Percentiles rank a stretch among this genome's conserved stretches.
phyloP scores from a whole-genome alignment of 495 filamentous ascomycete species.

The Tirmania nivea region DNA sequence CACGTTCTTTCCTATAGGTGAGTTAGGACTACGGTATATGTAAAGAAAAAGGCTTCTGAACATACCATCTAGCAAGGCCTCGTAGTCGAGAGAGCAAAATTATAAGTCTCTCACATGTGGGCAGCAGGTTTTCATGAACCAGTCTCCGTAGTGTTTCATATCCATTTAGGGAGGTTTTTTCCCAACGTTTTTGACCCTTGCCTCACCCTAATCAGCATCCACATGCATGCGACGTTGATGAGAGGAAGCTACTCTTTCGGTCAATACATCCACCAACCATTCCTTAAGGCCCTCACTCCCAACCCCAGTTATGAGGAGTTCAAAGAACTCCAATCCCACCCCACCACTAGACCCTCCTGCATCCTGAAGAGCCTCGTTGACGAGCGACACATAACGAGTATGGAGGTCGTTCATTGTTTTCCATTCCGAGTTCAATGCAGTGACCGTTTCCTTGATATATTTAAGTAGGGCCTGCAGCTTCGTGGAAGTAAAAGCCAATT shows the following conservation, averaged over 20 bases:
- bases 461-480: slow-evolving; percentile 65
- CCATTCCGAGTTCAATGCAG: slow-evolving; percentile 55
- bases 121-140: slow-evolving; percentile 68
- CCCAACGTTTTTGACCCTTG: slow-evolving; percentile 88
- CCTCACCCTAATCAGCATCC: slow-evolving; percentile 7
- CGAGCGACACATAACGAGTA: slow-evolving; percentile 46
- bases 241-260: slow-evolving; percentile 43
- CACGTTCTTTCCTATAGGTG: slow-evolving; percentile 23
- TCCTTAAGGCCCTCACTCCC: slow-evolving; percentile 56
- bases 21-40: slow-evolving; percentile 11
- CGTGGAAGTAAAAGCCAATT: slow-evolving; percentile 68
- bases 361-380: slow-evolving; percentile 40
- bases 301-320: slow-evolving; percentile 67
- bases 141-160: slow-evolving; percentile 56
- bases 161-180: slow-evolving; percentile 56
- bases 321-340: slow-evolving; percentile 59
- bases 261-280: slow-evolving; percentile 72
- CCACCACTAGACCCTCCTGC: slow-evolving; percentile 19
- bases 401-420: slow-evolving; percentile 65
- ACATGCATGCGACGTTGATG: neutral
- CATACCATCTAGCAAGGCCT: slow-evolving; percentile 67
- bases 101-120: slow-evolving; percentile 60
- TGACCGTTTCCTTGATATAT: slow-evolving; percentile 58
- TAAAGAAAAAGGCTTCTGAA: slow-evolving; percentile 38
- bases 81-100: slow-evolving; percentile 65